Conservation (phyloP, 148 eudicot genomes). For the Chenopodium album region DNA sequence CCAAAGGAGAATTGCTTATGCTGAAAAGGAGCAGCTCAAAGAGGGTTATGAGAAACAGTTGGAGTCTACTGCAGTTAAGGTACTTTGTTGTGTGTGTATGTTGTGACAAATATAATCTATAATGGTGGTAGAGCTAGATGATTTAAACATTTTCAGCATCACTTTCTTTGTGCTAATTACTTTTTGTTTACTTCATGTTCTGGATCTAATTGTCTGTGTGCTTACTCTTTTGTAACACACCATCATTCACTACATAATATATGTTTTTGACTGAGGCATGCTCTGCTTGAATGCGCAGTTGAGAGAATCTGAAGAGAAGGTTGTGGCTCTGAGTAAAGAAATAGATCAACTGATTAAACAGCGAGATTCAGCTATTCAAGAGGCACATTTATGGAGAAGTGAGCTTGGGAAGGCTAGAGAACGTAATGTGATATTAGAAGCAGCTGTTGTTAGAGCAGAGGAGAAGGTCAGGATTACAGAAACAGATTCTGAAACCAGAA, state of each 20-base stretch:
- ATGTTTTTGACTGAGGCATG: neutral
- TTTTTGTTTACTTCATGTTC: neutral
- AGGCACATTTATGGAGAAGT: constrained; percentile 91
- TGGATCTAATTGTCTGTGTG: neutral
- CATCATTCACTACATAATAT: neutral
- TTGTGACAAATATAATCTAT: neutral
- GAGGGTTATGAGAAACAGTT: constrained; percentile 56
- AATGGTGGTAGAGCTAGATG: constrained; percentile 13
- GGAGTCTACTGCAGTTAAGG: constrained; percentile 59
- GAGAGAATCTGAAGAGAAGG: constrained; percentile 66
- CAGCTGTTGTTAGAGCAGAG: constrained; percentile 87
- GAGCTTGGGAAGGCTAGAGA: constrained; percentile 99
- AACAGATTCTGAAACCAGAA: constrained; percentile 70
- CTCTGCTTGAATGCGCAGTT: constrained; percentile 43
- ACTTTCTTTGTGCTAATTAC: neutral
- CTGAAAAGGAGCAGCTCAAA: constrained; percentile 65
- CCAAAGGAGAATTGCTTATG: constrained; percentile 80
- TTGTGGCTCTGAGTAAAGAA: constrained; percentile 47
- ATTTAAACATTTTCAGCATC: neutral
- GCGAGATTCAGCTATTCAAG: constrained; percentile 74
- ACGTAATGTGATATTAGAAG: constrained; percentile 79
- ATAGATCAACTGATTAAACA: constrained; percentile 56
- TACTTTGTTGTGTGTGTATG: constrained; percentile 23
- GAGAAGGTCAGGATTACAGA: constrained; percentile 75
- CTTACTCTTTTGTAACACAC: neutral